These are phyloP conservation scores for Ceratocystis ficicola DNA, from an alignment of 2,329 filamentous ascomycete species.

Conservation along the genomic window DNA sequence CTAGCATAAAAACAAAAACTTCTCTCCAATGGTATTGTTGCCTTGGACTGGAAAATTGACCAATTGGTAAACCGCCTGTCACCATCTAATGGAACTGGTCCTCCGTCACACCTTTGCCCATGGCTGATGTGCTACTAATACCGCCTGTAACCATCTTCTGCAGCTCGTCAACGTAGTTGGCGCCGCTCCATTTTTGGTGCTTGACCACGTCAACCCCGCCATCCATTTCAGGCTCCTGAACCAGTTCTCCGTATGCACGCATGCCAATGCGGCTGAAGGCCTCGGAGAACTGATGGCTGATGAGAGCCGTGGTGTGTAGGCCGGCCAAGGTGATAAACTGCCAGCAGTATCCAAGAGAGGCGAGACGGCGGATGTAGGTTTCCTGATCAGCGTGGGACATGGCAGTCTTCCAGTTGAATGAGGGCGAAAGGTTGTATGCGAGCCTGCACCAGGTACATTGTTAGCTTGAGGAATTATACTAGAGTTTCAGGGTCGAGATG, in stretches of 20 bases:
- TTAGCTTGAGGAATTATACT: conserved; percentile 23
- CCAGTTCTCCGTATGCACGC: conserved; percentile 91
- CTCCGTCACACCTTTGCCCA: conserved; percentile 96
- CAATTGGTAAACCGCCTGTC: neutral
- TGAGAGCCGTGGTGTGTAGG: conserved; percentile 87
- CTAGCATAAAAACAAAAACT: neutral
- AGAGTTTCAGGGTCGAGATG: neutral
- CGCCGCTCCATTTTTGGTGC: conserved; percentile 98
- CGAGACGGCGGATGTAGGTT: conserved; percentile 90
- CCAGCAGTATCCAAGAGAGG: conserved; percentile 89
- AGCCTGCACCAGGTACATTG: conserved; percentile 42
- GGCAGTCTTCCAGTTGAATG: conserved; percentile 99
- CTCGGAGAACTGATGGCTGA: conserved; percentile 75
- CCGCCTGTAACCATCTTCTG: conserved; percentile 96
- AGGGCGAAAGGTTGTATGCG: conserved; percentile 94
- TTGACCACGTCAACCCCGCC: conserved; percentile 84
- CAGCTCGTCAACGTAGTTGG: conserved; percentile 86
- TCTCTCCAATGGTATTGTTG: too few species aligned
- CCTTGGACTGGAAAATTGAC: too few species aligned
- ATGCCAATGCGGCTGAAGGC: conserved; percentile 75
- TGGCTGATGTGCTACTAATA: conserved; percentile 80
- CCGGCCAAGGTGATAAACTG: conserved; percentile 99
- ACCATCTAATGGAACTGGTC: conserved; percentile 70
- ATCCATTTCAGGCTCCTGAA: conserved; percentile 96
- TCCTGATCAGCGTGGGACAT: conserved; percentile 88